phyloP scores from a whole-genome alignment of 2,329 filamentous ascomycete genomes.

The Fulvia fulva region DNA sequence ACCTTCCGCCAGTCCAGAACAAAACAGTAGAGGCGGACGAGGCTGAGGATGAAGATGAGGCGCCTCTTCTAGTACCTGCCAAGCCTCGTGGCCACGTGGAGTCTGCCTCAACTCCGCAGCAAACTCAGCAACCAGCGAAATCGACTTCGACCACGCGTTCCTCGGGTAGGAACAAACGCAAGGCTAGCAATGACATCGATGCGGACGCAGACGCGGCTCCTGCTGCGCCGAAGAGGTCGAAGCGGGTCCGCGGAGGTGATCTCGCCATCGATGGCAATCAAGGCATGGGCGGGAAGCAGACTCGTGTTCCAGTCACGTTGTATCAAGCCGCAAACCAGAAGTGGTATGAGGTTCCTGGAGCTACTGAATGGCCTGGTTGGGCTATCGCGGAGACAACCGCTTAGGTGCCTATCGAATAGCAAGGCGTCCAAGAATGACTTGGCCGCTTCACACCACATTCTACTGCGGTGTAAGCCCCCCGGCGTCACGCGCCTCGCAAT shows the following conservation, averaged over 20 bases:
- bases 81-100: not conserved
- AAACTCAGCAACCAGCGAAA: not conserved
- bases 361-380: not conserved
- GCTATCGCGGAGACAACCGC: not conserved
- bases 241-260: not conserved
- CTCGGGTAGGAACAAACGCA: not conserved
- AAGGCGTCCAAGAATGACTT: not conserved
- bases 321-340: not conserved
- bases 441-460: not conserved
- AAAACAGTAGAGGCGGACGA: not conserved
- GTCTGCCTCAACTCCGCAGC: not conserved
- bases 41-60: not conserved
- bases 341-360: not conserved
- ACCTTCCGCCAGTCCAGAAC: not conserved
- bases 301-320: not conserved
- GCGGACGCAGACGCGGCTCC: not conserved
- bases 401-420: not conserved
- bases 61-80: not conserved
- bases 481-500: not conserved
- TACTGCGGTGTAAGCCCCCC: not conserved
- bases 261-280: not conserved
- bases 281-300: not conserved
- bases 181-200: not conserved
- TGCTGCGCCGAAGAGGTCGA: not conserved
- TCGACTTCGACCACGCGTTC: not conserved